Evolutionary conservation across 768 basidiomycete genomes (phyloP).

Genomic region (Tricholoma saponaceum): DNA sequence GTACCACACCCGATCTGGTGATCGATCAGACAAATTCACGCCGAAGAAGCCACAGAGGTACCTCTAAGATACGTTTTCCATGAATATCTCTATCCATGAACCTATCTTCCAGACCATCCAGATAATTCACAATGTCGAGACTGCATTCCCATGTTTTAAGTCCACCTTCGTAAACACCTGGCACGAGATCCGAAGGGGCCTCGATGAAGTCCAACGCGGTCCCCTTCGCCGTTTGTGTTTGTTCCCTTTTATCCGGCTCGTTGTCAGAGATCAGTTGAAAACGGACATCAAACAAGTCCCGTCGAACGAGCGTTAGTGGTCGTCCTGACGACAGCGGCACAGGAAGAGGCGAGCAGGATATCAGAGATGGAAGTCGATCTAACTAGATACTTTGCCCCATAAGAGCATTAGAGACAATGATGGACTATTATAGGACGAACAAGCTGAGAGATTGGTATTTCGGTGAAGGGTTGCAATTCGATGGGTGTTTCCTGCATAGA

Average conservation of each 20-base stretch:
- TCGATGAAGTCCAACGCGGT: constrained; percentile 63
- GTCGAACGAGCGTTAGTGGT: constrained; percentile 50
- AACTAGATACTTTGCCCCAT: constrained; percentile 47
- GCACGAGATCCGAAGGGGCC: constrained; percentile 84
- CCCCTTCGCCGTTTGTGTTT: constrained; percentile 13
- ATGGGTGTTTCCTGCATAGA: neutral
- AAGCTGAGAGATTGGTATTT: constrained; percentile 27
- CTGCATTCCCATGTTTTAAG: constrained; percentile 98
- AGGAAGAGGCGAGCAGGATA: constrained; percentile 77
- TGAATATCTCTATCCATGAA: constrained; percentile 15
- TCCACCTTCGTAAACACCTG: constrained; percentile 93
- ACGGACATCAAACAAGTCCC: constrained; percentile 94
- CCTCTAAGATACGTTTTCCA: constrained; percentile 72
- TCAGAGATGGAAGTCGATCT: constrained; percentile 57
- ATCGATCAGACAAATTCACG: neutral
- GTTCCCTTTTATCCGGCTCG: constrained; percentile 20
- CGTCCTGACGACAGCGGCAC: constrained; percentile 40
- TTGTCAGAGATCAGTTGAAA: constrained; percentile 80
- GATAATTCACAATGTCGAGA: constrained; percentile 74
- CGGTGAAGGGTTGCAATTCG: constrained; percentile 22
- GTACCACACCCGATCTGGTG: constrained; percentile 90
- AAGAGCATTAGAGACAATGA: constrained; percentile 5
- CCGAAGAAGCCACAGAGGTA: constrained; percentile 25
- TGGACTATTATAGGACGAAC: constrained; percentile 25
- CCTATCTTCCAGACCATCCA: constrained; percentile 32